Conservation (phyloP, 495 filamentous ascomycete genomes). For the Aspergillus sclerotiicarbonarius region DNA sequence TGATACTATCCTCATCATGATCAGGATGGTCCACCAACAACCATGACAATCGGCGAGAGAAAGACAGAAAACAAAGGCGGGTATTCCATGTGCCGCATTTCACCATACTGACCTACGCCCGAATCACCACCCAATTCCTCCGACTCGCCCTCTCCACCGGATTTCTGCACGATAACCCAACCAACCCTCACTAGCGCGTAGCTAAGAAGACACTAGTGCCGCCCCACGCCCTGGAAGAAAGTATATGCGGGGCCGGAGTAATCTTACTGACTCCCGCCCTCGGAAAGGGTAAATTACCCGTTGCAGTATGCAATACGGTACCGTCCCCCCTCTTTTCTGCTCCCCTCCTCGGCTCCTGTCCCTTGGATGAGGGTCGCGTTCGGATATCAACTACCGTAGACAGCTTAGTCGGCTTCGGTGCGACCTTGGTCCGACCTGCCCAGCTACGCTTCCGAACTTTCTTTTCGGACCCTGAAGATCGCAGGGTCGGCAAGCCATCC, state of each 20-base stretch:
- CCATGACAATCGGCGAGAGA: no score
- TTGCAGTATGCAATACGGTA: background rate
- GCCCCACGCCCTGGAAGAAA: background rate
- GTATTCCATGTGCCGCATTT: no score
- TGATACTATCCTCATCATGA: no score
- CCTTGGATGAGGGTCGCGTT: no score
- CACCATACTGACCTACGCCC: no score
- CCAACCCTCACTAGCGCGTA: background rate
- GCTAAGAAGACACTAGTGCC: background rate
- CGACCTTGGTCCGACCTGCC: background rate
- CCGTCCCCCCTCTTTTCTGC: no score
- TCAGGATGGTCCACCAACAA: no score
- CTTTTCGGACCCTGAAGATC: conserved; percentile 20
- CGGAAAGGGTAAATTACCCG: background rate
- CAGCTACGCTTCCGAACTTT: conserved; percentile 13
- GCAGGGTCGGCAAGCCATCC: background rate
- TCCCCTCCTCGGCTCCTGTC: no score
- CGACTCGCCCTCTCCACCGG: background rate
- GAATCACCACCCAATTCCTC: no score
- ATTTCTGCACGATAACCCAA: background rate
- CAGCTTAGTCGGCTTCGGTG: background rate
- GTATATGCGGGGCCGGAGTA: conserved; percentile 2
- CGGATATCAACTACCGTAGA: conserved; percentile 1
- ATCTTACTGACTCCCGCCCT: background rate
- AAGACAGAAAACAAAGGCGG: no score